Conservation (phyloP, 2,329 filamentous ascomycete species). For the Diaporthe citriasiana region DNA sequence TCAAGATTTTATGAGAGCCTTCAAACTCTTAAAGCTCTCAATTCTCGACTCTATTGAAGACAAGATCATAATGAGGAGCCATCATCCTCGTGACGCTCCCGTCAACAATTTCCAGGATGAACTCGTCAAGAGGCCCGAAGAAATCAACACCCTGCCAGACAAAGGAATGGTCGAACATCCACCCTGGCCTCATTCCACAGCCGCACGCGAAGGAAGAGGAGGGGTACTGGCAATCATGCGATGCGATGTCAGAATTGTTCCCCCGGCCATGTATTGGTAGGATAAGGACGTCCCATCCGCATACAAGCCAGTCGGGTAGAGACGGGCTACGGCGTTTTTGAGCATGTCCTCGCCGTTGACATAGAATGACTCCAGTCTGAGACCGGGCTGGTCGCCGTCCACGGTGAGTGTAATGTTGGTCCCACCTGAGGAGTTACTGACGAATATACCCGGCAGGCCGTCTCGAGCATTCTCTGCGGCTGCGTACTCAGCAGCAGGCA, state of each 20-base stretch:
- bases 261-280: neutral
- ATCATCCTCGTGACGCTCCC: neutral
- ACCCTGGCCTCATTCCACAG: neutral
- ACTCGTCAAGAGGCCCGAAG: neutral
- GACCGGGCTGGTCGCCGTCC: neutral
- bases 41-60: neutral
- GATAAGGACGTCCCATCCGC: neutral
- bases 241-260: conserved; percentile 2
- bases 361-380: neutral
- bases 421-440: neutral
- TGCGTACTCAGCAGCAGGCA: neutral
- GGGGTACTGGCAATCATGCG: neutral
- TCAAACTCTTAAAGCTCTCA: neutral
- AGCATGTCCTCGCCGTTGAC: neutral
- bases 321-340: neutral
- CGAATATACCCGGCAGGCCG: neutral
- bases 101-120: neutral
- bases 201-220: neutral
- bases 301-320: conserved; percentile 1
- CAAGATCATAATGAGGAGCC: neutral
- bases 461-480: neutral
- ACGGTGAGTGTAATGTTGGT: neutral
- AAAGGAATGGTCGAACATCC: conserved; percentile 4
- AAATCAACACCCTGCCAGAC: neutral
- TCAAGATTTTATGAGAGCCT: too few species aligned